These are phyloP conservation scores for Rhodotorula babjevae DNA, from an alignment of 768 basidiomycete genomes.

Conservation along the genomic window DNA sequence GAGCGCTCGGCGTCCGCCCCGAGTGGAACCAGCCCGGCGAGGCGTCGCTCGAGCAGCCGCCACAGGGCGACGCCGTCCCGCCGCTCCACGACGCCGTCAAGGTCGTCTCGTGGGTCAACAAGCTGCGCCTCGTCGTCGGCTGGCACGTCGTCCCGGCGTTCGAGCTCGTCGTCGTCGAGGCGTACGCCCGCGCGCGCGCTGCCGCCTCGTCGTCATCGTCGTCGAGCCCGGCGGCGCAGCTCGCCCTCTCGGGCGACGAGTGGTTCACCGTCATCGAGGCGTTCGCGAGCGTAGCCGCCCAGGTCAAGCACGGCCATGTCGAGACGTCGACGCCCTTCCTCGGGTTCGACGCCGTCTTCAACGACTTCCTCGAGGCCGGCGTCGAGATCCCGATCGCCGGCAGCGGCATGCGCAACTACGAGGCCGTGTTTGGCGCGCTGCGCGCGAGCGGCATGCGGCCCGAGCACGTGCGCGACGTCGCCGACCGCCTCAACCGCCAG, in stretches of 20 bases:
- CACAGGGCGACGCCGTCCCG: background rate
- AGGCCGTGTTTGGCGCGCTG: conserved; percentile 11
- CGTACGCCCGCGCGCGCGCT: conserved; percentile 13
- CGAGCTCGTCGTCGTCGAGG: conserved; percentile 15
- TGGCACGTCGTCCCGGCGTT: background rate
- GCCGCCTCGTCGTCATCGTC: background rate
- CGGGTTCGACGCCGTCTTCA: conserved; percentile 33
- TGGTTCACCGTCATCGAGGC: conserved; percentile 36
- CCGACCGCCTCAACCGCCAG: conserved; percentile 17
- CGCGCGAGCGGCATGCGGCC: background rate
- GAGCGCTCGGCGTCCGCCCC: conserved; percentile 15
- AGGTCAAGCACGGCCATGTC: background rate
- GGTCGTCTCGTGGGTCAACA: conserved; percentile 15
- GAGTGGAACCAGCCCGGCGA: background rate
- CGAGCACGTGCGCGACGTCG: conserved; percentile 2
- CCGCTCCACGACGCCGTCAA: conserved; percentile 3
- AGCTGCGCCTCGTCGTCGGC: conserved; percentile 10
- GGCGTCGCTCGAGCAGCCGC: background rate
- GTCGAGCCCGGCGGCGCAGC: background rate
- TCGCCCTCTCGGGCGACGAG: conserved; percentile 11
- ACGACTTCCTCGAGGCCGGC: conserved; percentile 29
- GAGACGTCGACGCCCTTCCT: conserved; percentile 12
- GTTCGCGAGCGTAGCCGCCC: conserved; percentile 13
- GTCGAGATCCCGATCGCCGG: conserved; percentile 22
- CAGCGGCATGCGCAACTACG: conserved; percentile 18